A percentile compares a stretch with the other conserved stretches of the same genome.
Evolutionary conservation across 2,329 filamentous ascomycete species (phyloP).

Genomic region (Talaromyces sp.): DNA sequence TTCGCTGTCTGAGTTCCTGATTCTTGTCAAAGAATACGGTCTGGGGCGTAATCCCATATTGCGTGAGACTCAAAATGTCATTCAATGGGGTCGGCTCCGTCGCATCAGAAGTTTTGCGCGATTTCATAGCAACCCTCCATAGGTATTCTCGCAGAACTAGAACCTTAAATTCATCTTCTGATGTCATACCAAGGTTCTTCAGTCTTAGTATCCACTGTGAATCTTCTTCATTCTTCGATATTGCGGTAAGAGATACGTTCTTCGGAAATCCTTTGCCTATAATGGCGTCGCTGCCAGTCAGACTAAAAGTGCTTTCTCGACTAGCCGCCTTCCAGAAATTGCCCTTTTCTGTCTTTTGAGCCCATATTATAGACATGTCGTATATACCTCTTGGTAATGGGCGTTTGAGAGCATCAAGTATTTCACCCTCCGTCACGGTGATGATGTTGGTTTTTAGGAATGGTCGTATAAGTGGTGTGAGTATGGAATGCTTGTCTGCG

Average conservation of each 20-base stretch:
- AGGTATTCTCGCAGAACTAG: slow-evolving; percentile 85
- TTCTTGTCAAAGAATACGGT: slow-evolving; percentile 90
- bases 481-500: slow-evolving; percentile 78
- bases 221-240: slow-evolving; percentile 82
- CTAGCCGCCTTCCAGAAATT: slow-evolving; percentile 81
- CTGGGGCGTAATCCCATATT: slow-evolving; percentile 73
- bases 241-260: slow-evolving; percentile 57
- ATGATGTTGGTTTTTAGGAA: slow-evolving; percentile 74
- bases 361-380: slow-evolving; percentile 84
- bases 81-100: slow-evolving; percentile 52
- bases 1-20: slow-evolving; percentile 48
- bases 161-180: slow-evolving; percentile 86
- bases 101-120: slow-evolving; percentile 50
- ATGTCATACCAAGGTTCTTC: slow-evolving; percentile 73
- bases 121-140: slow-evolving; percentile 75
- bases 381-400: slow-evolving; percentile 76
- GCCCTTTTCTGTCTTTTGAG: slow-evolving; percentile 72
- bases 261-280: slow-evolving; percentile 55
- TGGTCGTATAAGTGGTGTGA: slow-evolving; percentile 73
- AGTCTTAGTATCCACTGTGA: slow-evolving; percentile 87
- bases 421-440: slow-evolving; percentile 65
- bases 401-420: slow-evolving; percentile 79
- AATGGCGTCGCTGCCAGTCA: slow-evolving; percentile 45
- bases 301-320: slow-evolving; percentile 66
- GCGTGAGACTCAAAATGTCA: slow-evolving; percentile 69